Base-by-base conservation (phyloP, 305 asterid species). In the Plantago lanceolata region DNA sequence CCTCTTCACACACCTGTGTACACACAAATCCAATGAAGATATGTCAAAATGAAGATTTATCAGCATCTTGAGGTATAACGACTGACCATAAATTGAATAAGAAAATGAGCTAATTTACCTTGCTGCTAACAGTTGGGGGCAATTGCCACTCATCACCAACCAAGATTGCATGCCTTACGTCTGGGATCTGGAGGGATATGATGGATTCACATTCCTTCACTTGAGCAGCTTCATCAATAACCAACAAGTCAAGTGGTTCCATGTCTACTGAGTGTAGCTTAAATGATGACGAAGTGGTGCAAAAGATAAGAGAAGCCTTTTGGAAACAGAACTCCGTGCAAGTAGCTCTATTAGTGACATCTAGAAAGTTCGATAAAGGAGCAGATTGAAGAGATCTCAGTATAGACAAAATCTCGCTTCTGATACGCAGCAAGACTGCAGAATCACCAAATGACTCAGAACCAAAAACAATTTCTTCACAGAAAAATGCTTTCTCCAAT, bases 191-290 rank as follows among this genome's bases (percentile, higher is more conserved):
- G 57, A 89, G 84, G 16, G 95, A 86, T 45, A 86, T 81, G 21
- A 73, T 31, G 14, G 90, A 66, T 70, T 89, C 95, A 48, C 87
- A 76, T 67, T 89, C 96, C 69, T 83, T 86, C 6, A 86, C 78
- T 52, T 84, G 90, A 21, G 96, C 84, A 19, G 96, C 95, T 73
- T 89, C 95, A 56, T 89, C 95, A 28, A 86, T 59, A 53, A 89
- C 81, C 72, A 89, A 60, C 35, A 83, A 54, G 1, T 72, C 70
- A 19, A 82, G 68, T 5, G 87, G 84, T 43, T 81, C 76, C 64
- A 66, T 65, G 58, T 68, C 61, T 20, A 66, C 8, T 7, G 59
- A 40, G 45, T 86, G 85, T 21, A 86, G 71, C 70, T 51, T 76
- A 51, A 50, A 86, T 1, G 95, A 67, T 12, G 87, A 73, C 31